phyloP scores from a whole-genome alignment of 306 rosid species.

The Erythrophleum fordii region DNA sequence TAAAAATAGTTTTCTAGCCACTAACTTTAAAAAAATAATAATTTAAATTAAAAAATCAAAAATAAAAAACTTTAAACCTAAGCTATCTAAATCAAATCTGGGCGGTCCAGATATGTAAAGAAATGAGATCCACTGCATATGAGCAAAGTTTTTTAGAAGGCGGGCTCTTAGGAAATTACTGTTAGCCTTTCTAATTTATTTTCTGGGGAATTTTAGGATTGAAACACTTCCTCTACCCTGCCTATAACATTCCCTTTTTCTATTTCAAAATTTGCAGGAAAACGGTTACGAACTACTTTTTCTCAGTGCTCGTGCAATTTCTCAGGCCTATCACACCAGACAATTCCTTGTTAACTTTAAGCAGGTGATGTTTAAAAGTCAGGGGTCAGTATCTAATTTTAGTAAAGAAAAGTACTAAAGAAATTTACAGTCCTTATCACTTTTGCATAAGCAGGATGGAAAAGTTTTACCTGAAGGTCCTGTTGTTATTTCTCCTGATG shows the following conservation, averaged over 20 bases:
- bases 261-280: constrained; percentile 64
- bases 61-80: too few species aligned
- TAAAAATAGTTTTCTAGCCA: too few species aligned
- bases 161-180: constrained; percentile 22
- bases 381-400: constrained; percentile 34
- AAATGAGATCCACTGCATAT: too few species aligned
- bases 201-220: background rate
- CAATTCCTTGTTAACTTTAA: constrained; percentile 89
- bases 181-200: constrained; percentile 24
- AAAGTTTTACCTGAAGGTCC: constrained; percentile 95
- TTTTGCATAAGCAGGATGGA: constrained; percentile 68
- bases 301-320: constrained; percentile 97
- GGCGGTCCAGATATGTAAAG: too few species aligned
- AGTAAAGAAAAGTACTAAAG: constrained; percentile 19
- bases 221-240: constrained; percentile 14
- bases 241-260: constrained; percentile 27
- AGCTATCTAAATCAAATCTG: too few species aligned
- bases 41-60: too few species aligned
- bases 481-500: constrained; percentile 96
- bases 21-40: too few species aligned
- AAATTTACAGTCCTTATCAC: constrained; percentile 27
- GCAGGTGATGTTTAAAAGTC: constrained; percentile 64
- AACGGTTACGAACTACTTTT: constrained; percentile 94
- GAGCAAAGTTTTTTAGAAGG: constrained; percentile 28
- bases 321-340: constrained; percentile 86